phyloP scores from a whole-genome alignment of 345 rosid genomes.

The Alliaria petiolata region DNA sequence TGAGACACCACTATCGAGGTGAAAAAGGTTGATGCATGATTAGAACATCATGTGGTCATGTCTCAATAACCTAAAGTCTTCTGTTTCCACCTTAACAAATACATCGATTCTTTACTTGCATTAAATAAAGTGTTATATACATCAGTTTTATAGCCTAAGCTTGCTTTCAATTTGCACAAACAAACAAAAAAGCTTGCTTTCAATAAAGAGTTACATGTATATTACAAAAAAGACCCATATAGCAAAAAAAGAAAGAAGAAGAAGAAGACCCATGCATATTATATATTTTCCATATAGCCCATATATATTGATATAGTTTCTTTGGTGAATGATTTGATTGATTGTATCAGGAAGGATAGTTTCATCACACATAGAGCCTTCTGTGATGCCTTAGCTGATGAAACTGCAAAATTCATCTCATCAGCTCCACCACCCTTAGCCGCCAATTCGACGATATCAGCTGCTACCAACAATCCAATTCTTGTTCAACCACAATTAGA shows the following conservation, averaged over 20 bases:
- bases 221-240: neutral
- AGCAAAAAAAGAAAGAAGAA: no score
- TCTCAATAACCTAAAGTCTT: neutral
- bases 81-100: neutral
- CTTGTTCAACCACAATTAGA: conserved; percentile 8
- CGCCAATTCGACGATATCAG: conserved; percentile 23
- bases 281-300: neutral
- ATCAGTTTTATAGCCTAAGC: neutral
- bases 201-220: neutral
- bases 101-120: neutral
- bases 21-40: neutral
- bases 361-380: conserved; percentile 90
- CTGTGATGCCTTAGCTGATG: conserved; percentile 82
- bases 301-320: neutral
- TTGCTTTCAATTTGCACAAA: no score
- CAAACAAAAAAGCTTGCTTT: no score
- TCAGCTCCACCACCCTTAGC: conserved; percentile 29
- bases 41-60: conserved; percentile 4
- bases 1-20: neutral
- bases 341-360: conserved; percentile 73
- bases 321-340: neutral
- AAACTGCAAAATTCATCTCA: conserved; percentile 49
- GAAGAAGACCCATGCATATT: neutral
- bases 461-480: conserved; percentile 29
- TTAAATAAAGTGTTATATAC: neutral